These are phyloP conservation scores for Talinum fruticosum DNA, from an alignment of 148 eudicot genomes.

Conservation along the genomic window DNA sequence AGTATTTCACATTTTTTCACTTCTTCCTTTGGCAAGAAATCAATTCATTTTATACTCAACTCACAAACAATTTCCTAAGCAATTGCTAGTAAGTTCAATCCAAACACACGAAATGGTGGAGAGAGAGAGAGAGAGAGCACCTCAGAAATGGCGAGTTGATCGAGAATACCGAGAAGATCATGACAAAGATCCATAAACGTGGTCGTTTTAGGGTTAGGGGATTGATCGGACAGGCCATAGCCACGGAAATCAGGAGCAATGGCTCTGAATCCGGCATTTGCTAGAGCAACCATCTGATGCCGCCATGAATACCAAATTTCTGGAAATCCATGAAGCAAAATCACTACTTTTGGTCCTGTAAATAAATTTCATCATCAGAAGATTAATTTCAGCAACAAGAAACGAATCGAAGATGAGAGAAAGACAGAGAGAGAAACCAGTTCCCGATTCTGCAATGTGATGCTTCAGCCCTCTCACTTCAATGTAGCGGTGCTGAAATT, in stretches of 20 bases:
- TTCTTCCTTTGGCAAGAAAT: background rate
- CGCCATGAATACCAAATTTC: slow-evolving; percentile 55
- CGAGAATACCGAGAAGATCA: slow-evolving; percentile 35
- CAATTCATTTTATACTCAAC: background rate
- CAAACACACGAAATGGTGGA: background rate
- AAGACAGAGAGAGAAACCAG: slow-evolving; percentile 20
- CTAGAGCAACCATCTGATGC: slow-evolving; percentile 38
- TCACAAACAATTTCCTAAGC: too few relatives aligned
- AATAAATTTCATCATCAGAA: background rate
- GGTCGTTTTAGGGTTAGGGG: slow-evolving; percentile 30
- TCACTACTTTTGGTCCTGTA: slow-evolving; percentile 31
- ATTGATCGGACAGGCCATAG: slow-evolving; percentile 38
- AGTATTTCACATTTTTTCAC: background rate
- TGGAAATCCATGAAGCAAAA: slow-evolving; percentile 46
- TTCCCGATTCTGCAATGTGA: slow-evolving; percentile 41
- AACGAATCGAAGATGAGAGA: background rate
- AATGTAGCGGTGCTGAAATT: slow-evolving; percentile 34
- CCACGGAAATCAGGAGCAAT: slow-evolving; percentile 43
- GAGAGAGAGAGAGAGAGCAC: slow-evolving; percentile 5
- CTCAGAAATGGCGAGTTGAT: slow-evolving; percentile 36
- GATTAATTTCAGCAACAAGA: background rate
- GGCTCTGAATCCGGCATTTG: slow-evolving; percentile 36
- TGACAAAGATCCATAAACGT: slow-evolving; percentile 24
- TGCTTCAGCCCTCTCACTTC: slow-evolving; percentile 37
- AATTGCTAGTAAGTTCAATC: too few relatives aligned